Evolutionary conservation across 23 red algal genomes (phyloP).

Genomic region (Gracilaria domingensis): DNA sequence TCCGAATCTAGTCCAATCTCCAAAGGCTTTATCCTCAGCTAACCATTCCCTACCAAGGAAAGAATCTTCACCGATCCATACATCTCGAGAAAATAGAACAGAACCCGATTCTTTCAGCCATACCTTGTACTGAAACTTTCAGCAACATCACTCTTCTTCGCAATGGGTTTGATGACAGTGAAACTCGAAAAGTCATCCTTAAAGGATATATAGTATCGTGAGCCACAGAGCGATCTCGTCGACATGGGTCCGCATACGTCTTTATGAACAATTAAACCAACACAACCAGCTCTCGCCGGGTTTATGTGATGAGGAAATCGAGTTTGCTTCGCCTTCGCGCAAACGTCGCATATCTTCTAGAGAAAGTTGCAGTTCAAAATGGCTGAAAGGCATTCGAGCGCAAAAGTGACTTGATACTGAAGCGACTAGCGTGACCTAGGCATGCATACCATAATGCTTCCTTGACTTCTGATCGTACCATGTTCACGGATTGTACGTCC

Average conservation of each 20-base stretch:
- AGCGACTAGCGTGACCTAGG: not conserved
- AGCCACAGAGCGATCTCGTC: no score
- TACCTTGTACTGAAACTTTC: conserved; percentile 39
- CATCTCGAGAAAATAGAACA: not conserved
- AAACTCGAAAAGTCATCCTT: conserved; percentile 35
- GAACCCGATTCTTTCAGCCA: not conserved
- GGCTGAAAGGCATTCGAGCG: not conserved
- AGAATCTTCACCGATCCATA: not conserved
- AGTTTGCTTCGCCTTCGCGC: no score
- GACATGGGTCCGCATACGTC: no score
- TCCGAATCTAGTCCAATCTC: not conserved
- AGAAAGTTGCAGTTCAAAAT: no score
- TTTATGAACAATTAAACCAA: no score
- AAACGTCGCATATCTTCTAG: no score
- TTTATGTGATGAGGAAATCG: no score
- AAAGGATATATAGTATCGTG: not conserved
- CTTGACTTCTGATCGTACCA: not conserved
- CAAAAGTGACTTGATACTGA: conserved; percentile 19
- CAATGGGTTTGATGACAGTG: conserved; percentile 11
- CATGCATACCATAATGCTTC: not conserved
- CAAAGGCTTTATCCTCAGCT: not conserved
- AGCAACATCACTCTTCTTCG: conserved; percentile 13
- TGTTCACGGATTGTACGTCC: no score
- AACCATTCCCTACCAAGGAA: conserved; percentile 4
- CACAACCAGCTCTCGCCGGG: no score